A percentile compares a stretch with the other conserved stretches of the same genome.
phyloP scores from a whole-genome alignment of 2,329 filamentous ascomycete genomes.

The Pyrenophora tritici-repentis region DNA sequence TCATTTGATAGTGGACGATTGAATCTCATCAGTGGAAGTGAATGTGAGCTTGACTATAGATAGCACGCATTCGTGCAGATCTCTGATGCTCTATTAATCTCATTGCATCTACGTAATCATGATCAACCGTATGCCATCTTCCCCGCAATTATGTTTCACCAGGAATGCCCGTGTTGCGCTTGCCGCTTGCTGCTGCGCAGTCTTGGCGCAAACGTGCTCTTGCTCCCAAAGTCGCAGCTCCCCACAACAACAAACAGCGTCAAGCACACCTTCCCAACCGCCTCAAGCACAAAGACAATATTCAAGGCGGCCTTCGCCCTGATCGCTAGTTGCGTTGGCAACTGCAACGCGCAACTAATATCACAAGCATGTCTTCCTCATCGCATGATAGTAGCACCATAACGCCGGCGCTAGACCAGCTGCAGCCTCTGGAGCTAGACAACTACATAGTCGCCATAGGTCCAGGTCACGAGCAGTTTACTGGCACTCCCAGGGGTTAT shows the following conservation, averaged over 20 bases:
- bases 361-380: constrained; percentile 7
- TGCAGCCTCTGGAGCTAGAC: constrained; percentile 24
- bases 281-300: not conserved
- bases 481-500: constrained; percentile 36
- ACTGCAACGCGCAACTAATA: not conserved
- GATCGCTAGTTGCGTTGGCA: not conserved
- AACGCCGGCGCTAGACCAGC: constrained; percentile 14
- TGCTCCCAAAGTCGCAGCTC: not conserved
- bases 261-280: not conserved
- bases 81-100: not conserved
- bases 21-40: too few relatives aligned
- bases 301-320: too few relatives aligned
- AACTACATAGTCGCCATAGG: constrained; percentile 37
- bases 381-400: constrained; percentile 1
- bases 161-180: not conserved
- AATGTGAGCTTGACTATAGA: too few relatives aligned
- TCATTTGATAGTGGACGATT: too few relatives aligned
- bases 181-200: not conserved
- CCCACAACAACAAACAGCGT: too few relatives aligned
- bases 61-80: too few relatives aligned
- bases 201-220: constrained; percentile 23
- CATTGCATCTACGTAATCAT: too few relatives aligned
- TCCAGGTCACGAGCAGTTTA: constrained; percentile 26
- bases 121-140: too few relatives aligned
- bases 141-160: not conserved